Evolutionary conservation across 1,284 basidiomycete species (phyloP).

Genomic region (Malassezia caprae): DNA sequence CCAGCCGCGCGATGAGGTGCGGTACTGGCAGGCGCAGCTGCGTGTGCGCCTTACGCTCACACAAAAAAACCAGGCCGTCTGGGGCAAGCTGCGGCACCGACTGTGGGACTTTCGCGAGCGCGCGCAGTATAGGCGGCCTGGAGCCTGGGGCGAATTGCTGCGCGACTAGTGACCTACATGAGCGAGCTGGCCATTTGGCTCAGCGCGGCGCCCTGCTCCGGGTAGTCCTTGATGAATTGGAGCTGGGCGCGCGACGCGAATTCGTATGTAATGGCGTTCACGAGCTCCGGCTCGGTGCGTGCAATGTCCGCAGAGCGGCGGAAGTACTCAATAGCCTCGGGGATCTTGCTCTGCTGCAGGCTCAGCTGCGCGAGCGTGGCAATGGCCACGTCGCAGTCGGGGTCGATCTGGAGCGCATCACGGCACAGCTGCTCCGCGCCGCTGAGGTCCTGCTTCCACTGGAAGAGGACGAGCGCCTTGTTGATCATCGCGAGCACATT

Average conservation of each 20-base stretch:
- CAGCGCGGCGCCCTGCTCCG: slow-evolving; percentile 38
- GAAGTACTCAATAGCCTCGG: slow-evolving; percentile 78
- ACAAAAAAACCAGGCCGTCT: slow-evolving; percentile 28
- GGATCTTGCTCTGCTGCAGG: slow-evolving; percentile 81
- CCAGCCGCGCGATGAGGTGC: background rate
- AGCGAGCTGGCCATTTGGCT: slow-evolving; percentile 38
- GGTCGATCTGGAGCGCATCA: slow-evolving; percentile 70
- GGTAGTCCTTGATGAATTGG: slow-evolving; percentile 42
- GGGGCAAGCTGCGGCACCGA: slow-evolving; percentile 37
- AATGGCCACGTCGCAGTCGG: slow-evolving; percentile 91
- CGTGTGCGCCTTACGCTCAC: slow-evolving; percentile 19
- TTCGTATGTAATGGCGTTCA: slow-evolving; percentile 78
- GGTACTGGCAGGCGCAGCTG: background rate
- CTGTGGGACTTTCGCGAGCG: slow-evolving; percentile 36
- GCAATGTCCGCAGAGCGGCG: slow-evolving; percentile 73
- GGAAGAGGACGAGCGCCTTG: slow-evolving; percentile 89
- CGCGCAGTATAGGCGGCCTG: slow-evolving; percentile 6
- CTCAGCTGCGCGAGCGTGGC: slow-evolving; percentile 88
- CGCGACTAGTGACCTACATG: slow-evolving; percentile 7
- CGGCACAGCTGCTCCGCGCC: slow-evolving; percentile 75
- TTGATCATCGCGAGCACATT: slow-evolving; percentile 68
- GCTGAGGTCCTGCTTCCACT: slow-evolving; percentile 82
- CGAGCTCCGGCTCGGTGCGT: slow-evolving; percentile 78
- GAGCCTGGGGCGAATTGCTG: slow-evolving; percentile 11
- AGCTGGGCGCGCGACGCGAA: slow-evolving; percentile 50